These are phyloP conservation scores for Pichia kudriavzevii DNA, from an alignment of 1,139 yeast genomes.

Conservation along the genomic window DNA sequence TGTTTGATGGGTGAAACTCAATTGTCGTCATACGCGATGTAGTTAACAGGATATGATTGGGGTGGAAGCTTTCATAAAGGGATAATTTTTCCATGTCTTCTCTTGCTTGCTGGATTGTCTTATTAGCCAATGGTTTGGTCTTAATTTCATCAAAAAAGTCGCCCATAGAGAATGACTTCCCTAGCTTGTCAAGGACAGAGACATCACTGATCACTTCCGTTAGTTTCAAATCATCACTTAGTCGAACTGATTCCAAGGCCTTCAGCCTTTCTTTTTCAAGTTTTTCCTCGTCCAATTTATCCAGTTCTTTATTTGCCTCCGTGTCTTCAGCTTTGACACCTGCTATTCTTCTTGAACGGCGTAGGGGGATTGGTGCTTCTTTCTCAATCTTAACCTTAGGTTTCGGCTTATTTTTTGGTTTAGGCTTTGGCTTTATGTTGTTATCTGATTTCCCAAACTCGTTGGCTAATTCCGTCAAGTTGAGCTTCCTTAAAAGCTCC, in stretches of 20 bases:
- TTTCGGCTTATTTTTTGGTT: conserved; percentile 16
- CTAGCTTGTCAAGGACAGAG: conserved; percentile 29
- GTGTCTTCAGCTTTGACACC: conserved; percentile 47
- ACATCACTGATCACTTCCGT: conserved; percentile 41
- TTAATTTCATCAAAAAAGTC: conserved; percentile 60
- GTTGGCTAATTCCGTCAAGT: conserved; percentile 33
- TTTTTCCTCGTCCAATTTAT: conserved; percentile 28
- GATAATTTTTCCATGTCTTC: conserved; percentile 44
- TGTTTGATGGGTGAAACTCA: conserved; percentile 64
- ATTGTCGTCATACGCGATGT: conserved; percentile 68
- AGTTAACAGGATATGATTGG: conserved; percentile 65
- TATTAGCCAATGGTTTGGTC: conserved; percentile 27
- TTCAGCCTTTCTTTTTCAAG: conserved; percentile 40
- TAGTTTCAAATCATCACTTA: conserved; percentile 56
- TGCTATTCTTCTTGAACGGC: conserved; percentile 60
- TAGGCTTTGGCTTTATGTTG: conserved; percentile 13
- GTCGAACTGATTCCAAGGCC: conserved; percentile 43
- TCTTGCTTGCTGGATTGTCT: conserved; percentile 39
- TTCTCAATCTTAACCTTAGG: conserved; percentile 23
- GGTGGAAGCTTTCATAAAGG: conserved; percentile 51
- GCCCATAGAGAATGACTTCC: conserved; percentile 63
- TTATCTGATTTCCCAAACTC: conserved; percentile 26
- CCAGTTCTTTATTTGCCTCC: conserved; percentile 20
- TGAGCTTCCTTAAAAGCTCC: conserved; percentile 41
- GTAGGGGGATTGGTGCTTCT: conserved; percentile 37